Evolutionary conservation across 1,139 yeast species (phyloP).

Genomic region (Protomyces arabidopsidicola): DNA sequence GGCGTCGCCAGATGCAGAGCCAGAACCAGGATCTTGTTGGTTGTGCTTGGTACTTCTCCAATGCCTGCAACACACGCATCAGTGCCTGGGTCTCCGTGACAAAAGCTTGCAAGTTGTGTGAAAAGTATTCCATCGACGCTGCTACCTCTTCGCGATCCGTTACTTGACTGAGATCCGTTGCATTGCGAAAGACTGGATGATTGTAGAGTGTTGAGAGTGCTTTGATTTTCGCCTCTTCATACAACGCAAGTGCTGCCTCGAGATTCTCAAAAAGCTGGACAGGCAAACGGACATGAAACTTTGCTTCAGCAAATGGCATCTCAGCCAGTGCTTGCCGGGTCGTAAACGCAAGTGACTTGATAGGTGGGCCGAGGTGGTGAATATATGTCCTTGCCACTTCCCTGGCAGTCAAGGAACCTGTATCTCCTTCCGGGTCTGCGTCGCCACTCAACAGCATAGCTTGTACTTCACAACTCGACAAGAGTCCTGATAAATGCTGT

Average conservation of each 20-base stretch:
- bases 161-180: constrained; percentile 44
- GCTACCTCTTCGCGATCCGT: constrained; percentile 76
- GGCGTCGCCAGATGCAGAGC: constrained; percentile 49
- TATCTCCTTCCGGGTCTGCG: not conserved
- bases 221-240: constrained; percentile 52
- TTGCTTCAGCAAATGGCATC: constrained; percentile 52
- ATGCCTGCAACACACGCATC: constrained; percentile 48
- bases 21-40: constrained; percentile 48
- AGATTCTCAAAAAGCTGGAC: constrained; percentile 52
- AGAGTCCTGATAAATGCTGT: constrained; percentile 61
- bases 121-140: constrained; percentile 78
- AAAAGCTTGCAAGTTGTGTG: constrained; percentile 59
- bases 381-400: constrained; percentile 47
- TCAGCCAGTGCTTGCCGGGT: constrained; percentile 57
- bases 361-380: constrained; percentile 65
- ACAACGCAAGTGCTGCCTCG: constrained; percentile 51
- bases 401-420: not conserved
- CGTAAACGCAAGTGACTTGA: constrained; percentile 62
- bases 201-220: constrained; percentile 56
- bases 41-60: constrained; percentile 40
- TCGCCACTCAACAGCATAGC: constrained; percentile 15
- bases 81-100: constrained; percentile 55
- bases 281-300: constrained; percentile 37
- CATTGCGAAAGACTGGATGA: constrained; percentile 27
- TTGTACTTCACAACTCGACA: constrained; percentile 42